Conservation (phyloP, 306 rosid genomes). For the Amphicarpaea edgeworthii region DNA sequence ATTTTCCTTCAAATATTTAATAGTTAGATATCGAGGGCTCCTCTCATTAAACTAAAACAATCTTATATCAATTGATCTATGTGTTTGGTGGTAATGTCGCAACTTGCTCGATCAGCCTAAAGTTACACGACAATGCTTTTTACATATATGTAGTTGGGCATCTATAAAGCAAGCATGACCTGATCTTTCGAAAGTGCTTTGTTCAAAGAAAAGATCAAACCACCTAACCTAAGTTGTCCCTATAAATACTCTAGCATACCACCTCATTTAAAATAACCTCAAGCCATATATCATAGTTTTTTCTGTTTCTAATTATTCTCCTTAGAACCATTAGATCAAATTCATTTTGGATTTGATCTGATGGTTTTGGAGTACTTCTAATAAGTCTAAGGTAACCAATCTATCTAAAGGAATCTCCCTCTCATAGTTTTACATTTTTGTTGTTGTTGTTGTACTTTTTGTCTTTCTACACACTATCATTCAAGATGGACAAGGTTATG, state of each 20-base stretch:
- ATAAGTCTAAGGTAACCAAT: conserved; percentile 27
- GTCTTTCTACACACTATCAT: conserved; percentile 22
- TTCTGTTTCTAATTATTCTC: no score
- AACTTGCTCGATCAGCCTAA: conserved; percentile 54
- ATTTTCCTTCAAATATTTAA: no score
- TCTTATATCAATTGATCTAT: no score
- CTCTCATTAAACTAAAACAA: no score
- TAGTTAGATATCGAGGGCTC: no score
- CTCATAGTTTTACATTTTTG: neutral
- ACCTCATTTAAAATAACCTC: conserved; percentile 59
- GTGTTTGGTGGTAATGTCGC: no score
- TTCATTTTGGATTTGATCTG: conserved; percentile 59
- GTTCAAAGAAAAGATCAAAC: conserved; percentile 46
- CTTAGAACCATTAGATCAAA: conserved; percentile 53
- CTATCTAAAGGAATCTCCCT: neutral
- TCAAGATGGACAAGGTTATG: conserved; percentile 82
- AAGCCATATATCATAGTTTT: conserved; percentile 48
- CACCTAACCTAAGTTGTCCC: conserved; percentile 50
- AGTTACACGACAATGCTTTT: conserved; percentile 43
- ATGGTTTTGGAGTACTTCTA: conserved; percentile 49
- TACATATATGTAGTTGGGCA: conserved; percentile 62
- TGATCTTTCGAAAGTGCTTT: conserved; percentile 61
- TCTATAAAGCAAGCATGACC: conserved; percentile 61
- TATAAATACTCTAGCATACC: conserved; percentile 80
- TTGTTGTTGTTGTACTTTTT: neutral